These are phyloP conservation scores for Drosera spatulata DNA, from an alignment of 179 eudicot genomes.

Conservation along the genomic window DNA sequence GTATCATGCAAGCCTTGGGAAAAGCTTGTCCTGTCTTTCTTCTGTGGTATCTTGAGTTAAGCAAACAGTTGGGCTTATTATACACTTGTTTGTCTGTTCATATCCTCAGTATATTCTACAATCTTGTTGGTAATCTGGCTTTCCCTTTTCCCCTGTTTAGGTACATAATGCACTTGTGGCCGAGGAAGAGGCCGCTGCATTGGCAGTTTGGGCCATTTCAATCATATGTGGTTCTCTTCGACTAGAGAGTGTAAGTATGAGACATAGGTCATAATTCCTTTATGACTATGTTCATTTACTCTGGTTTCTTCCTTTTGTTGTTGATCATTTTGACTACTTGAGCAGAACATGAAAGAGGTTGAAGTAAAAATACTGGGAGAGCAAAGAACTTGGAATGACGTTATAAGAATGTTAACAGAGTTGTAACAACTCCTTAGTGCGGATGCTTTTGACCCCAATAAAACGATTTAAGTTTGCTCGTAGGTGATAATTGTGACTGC, in stretches of 20 bases:
- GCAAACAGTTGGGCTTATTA: not conserved
- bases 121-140: not conserved
- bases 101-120: not conserved
- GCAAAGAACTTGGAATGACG: too few relatives aligned
- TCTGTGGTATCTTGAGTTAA: not conserved
- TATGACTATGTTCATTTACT: not conserved
- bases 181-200: slow-evolving; percentile 88
- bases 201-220: slow-evolving; percentile 78
- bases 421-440: too few relatives aligned
- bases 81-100: not conserved
- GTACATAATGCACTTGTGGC: slow-evolving; percentile 51
- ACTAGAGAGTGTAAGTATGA: slow-evolving; percentile 70
- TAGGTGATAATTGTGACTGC: too few relatives aligned
- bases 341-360: too few relatives aligned
- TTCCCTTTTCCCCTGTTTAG: slow-evolving; percentile 18
- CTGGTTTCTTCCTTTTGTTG: not conserved
- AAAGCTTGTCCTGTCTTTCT: not conserved
- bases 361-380: too few relatives aligned
- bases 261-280: not conserved
- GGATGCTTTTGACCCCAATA: too few relatives aligned
- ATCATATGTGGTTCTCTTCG: slow-evolving; percentile 83
- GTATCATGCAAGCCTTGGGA: not conserved
- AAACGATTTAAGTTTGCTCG: too few relatives aligned
- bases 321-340: too few relatives aligned
- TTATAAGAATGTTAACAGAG: too few relatives aligned